A percentile compares a stretch with the other conserved stretches of the same genome.
Conservation (phyloP, 1,284 basidiomycete genomes). For the Puccinia hordei region DNA sequence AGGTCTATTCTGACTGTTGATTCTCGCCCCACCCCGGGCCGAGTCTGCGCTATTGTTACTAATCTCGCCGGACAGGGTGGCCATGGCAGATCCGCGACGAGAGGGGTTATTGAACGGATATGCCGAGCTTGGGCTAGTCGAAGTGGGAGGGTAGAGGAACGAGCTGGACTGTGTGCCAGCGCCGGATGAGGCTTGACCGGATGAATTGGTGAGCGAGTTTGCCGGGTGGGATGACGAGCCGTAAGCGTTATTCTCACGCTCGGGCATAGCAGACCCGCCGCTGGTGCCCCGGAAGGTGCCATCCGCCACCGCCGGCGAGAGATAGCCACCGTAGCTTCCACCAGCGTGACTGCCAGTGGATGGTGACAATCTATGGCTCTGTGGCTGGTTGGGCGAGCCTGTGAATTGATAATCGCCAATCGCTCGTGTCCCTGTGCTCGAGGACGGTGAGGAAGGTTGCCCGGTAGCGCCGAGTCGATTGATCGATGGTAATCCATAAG, state of each 20-base stretch:
- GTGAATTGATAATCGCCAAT: constrained; percentile 25
- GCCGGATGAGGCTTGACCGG: not conserved
- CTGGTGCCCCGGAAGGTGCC: not conserved
- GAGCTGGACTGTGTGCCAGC: constrained; percentile 2
- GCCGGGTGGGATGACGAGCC: not conserved
- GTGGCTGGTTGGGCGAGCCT: constrained; percentile 17
- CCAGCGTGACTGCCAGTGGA: not conserved
- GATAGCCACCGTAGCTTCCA: constrained; percentile 19
- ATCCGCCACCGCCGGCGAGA: constrained; percentile 12
- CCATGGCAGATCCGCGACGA: constrained; percentile 20
- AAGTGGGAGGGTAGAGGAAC: constrained; percentile 21
- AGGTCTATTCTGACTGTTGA: not conserved
- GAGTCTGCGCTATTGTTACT: not conserved
- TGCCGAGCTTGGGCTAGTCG: not conserved
- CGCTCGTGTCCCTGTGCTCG: not conserved
- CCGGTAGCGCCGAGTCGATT: constrained; percentile 1
- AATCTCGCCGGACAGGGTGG: not conserved
- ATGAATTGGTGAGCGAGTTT: not conserved
- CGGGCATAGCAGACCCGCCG: not conserved
- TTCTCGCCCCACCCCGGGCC: not conserved
- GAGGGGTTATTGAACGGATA: constrained; percentile 17
- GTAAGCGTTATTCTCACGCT: constrained; percentile 2
- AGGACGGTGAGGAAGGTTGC: not conserved
- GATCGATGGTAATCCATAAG: constrained; percentile 42
- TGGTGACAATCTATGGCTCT: not conserved